Base-by-base conservation (phyloP, 78 protist genomes). In the Dictyostelium capitatum region DNA sequence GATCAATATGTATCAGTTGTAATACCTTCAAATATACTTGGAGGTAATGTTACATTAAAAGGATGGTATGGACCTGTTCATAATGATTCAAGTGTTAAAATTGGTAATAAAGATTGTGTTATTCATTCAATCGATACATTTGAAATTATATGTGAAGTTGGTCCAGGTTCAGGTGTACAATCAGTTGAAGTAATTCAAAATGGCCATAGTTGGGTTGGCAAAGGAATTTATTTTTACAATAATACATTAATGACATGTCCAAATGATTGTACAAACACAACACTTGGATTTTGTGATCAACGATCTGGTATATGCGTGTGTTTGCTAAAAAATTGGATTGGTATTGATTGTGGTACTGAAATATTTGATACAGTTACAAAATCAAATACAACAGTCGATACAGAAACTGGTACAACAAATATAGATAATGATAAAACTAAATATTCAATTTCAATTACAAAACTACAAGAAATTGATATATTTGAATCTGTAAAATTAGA, bases 11-110 rank as follows among this genome's bases (percentile, higher is more conserved):
- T 64, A 9, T 64, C 73, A 30, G 14, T 20, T 64, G 47, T 64
- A 0, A 6, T 28, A 11, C 19, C 73, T 7, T 30, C 73, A 64
- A 64, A 64, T 28, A 64, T 64, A 28, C 17, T 28, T 6, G 73
- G 73, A 28, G 73, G 73, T 30, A 64, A 64, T 64, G 43, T 28
- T 14, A 64, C 73, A 10, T 64, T 64, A 30, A 64, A 12, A 28
- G 73, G 73, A 19, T 64, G 73, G 73, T 64, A 64, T 64, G 73
- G 73, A 12, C 6, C 9, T 14, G 48, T 28, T 17, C 75, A 67
- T 32, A 1, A 12, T 0, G 15, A 67, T 32, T 48, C 48, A 32
- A 30, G 47, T 5, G 75, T 67, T 30, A 15, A 9, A 15, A 67
- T 67, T 6, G 75, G 75, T 67, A 17, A 1, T 4, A 2, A 28